Evolutionary conservation across 2,329 filamentous ascomycete species (phyloP).

Genomic region (Cordyceps tenuipes): DNA sequence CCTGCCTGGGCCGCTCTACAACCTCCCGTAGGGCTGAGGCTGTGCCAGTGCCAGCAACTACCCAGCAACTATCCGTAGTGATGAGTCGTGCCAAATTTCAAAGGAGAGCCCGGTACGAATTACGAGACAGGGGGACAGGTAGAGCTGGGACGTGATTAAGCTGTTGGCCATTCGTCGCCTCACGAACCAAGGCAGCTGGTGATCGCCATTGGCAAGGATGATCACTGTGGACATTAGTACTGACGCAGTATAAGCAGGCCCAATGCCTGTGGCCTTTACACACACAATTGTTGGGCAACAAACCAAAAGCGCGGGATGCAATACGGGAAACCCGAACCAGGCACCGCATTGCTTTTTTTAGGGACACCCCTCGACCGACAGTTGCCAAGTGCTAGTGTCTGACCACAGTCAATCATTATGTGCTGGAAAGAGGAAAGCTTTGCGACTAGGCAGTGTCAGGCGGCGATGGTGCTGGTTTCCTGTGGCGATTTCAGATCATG

Average conservation of each 20-base stretch:
- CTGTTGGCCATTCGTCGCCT: neutral
- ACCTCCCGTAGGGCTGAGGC: slow-evolving; percentile 7
- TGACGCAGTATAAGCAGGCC: neutral
- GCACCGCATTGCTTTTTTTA: neutral
- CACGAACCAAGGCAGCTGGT: neutral
- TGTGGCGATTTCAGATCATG: neutral
- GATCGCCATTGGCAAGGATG: neutral
- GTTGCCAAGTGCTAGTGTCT: neutral
- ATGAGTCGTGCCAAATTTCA: neutral
- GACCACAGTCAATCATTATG: neutral
- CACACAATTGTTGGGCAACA: neutral
- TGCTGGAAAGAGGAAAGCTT: neutral
- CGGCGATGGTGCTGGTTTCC: neutral
- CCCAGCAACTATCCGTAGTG: no score
- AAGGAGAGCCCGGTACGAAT: slow-evolving; percentile 1
- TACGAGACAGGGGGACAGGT: neutral
- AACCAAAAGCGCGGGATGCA: neutral
- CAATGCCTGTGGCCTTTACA: neutral
- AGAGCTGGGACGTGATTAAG: neutral
- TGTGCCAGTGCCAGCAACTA: neutral
- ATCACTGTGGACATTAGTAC: no score
- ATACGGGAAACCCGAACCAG: neutral
- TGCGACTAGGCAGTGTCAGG: neutral
- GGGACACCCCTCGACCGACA: neutral
- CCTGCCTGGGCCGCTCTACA: neutral